A percentile compares a stretch with the other conserved stretches of the same genome.
Evolutionary conservation across 352 stramenopile species (phyloP).

Genomic region (Pythium phragmitis): DNA sequence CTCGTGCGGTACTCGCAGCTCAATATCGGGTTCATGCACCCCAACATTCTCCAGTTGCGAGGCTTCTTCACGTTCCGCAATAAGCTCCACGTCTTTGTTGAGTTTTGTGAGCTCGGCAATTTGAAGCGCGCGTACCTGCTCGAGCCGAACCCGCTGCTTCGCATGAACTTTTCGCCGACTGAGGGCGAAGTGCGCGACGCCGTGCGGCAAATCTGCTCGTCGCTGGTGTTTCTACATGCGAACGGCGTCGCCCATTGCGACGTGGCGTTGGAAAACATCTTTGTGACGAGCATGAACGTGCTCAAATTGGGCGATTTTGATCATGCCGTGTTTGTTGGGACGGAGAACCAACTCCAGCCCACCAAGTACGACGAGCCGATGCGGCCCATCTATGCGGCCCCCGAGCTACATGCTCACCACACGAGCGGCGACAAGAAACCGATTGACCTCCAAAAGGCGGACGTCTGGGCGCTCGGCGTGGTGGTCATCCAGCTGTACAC

Average conservation of each 20-base stretch:
- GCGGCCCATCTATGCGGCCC: constrained; percentile 52
- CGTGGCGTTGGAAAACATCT: constrained; percentile 76
- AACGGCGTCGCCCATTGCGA: constrained; percentile 67
- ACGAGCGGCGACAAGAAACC: constrained; percentile 16
- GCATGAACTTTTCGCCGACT: constrained; percentile 34
- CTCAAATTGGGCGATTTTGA: constrained; percentile 76
- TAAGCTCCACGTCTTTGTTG: constrained; percentile 55
- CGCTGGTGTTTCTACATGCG: constrained; percentile 49
- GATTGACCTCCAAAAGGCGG: constrained; percentile 52
- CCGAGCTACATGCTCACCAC: constrained; percentile 37
- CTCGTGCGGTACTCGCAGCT: constrained; percentile 42
- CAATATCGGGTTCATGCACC: constrained; percentile 38
- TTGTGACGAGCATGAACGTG: constrained; percentile 52
- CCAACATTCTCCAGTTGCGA: constrained; percentile 51
- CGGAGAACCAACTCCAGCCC: constrained; percentile 38
- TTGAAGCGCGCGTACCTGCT: constrained; percentile 54
- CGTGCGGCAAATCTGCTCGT: constrained; percentile 87
- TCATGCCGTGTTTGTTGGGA: constrained; percentile 52
- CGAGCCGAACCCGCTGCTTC: constrained; percentile 39
- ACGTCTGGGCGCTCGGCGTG: constrained; percentile 61
- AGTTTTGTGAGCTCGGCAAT: constrained; percentile 62
- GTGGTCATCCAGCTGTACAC: constrained; percentile 60
- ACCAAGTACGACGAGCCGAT: constrained; percentile 28
- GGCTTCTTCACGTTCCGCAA: constrained; percentile 52
- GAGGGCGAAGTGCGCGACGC: constrained; percentile 49